A percentile compares a stretch with the other conserved stretches of the same genome.
Evolutionary conservation across 2,329 filamentous ascomycete genomes (phyloP).

Genomic region (Beauveria asiatica): DNA sequence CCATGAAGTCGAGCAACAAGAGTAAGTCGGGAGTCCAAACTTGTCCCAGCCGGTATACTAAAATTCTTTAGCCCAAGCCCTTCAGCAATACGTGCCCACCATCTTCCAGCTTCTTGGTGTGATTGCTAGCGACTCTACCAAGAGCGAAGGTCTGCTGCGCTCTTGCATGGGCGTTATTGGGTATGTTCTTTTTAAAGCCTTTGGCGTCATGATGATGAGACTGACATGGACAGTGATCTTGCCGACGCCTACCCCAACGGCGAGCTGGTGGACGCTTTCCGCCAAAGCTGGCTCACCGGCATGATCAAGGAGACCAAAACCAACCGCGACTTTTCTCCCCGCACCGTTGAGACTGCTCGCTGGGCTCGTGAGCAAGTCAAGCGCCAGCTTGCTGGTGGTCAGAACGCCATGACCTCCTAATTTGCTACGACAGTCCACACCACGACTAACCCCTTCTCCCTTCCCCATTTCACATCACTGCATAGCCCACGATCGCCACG

Average conservation of each 20-base stretch:
- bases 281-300: slow-evolving; percentile 78
- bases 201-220: slow-evolving; percentile 2
- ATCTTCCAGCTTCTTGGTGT: slow-evolving; percentile 82
- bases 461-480: slow-evolving; percentile 2
- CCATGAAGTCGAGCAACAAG: slow-evolving; percentile 78
- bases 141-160: slow-evolving; percentile 83
- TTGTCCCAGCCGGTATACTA: slow-evolving; percentile 15
- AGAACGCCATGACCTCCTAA: slow-evolving; percentile 40
- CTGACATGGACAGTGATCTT: slow-evolving; percentile 62
- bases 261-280: slow-evolving; percentile 76
- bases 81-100: slow-evolving; percentile 70
- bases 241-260: slow-evolving; percentile 90
- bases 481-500: slow-evolving; percentile 28
- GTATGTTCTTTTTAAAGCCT: slow-evolving; percentile 42
- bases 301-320: slow-evolving; percentile 89
- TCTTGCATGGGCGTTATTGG: slow-evolving; percentile 97
- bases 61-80: slow-evolving; percentile 48
- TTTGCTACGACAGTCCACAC: neutral
- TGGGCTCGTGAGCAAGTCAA: slow-evolving; percentile 98
- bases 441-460: slow-evolving; percentile 5
- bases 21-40: slow-evolving; percentile 39
- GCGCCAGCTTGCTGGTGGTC: slow-evolving; percentile 60
- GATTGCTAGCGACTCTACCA: slow-evolving; percentile 74
- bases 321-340: slow-evolving; percentile 75
- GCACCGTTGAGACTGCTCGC: slow-evolving; percentile 88